Base-by-base conservation (phyloP, 768 basidiomycete genomes). In the Royoungia palumana region DNA sequence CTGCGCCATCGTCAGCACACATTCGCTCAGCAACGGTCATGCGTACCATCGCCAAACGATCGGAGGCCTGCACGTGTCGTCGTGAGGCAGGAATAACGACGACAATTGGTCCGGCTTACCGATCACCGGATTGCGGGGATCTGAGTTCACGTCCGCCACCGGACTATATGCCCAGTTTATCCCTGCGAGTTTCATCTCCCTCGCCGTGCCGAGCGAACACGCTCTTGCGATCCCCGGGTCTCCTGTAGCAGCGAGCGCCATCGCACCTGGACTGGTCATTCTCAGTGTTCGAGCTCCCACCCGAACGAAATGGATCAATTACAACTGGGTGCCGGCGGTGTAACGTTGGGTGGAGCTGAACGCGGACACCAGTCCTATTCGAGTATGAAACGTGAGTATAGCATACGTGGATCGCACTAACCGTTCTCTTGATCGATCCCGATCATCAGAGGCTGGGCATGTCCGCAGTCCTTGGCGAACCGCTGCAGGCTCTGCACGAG, bases 401-500 rank as follows among this genome's bases (percentile, higher is more conserved):
- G 14, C 28, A 19, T 27, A 24, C 1, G 3, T 45, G 6, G 12
- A 5, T n/a, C 13, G 12, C 4, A 43, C 53, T 5, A n/a, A 79
- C 85, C 86, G 56, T 85, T 85, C 60, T 88, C 86, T 62, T 87
- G 86, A 68, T 87, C 85, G 16, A 77, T 86, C 1, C 85, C 85
- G 36, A 87, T 79, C 57, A 87, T 70, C 21, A 87, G 68, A 1
- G 82, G 85, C 8, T 55, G 65, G 12, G 58, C 51, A 42, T 87
- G 85, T 0, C 84, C 79, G 1, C 78, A 72, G 22, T 78, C 72
- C 49, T 74, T 76, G 4, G 86, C 83, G 11, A 83, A 57, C 21
- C 56, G 54, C 56, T 87, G 85, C 30, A 87, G 60, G 32, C 73
- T 69, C 21, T 61, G 63, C 6, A 83, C 66, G 13, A 87, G 66